phyloP scores from a whole-genome alignment of 306 rosid genomes.

The Cyclanthera cordifolia region DNA sequence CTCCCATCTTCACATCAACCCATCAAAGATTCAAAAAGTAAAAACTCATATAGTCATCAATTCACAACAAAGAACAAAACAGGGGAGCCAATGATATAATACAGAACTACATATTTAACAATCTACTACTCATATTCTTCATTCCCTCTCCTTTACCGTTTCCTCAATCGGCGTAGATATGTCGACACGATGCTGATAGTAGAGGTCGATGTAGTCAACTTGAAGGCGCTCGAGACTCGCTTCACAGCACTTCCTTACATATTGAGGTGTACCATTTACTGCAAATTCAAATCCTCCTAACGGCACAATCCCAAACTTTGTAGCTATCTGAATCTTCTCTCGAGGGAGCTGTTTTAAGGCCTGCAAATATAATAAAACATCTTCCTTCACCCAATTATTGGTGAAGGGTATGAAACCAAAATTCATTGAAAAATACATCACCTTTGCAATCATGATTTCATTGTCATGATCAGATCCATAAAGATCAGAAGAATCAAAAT shows the following conservation, averaged over 20 bases:
- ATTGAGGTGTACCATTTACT: conserved; percentile 60
- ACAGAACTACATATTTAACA: no score
- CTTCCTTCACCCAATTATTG: neutral
- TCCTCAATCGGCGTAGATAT: conserved; percentile 63
- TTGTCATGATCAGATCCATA: conserved; percentile 47
- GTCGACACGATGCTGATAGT: conserved; percentile 74
- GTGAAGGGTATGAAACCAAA: neutral
- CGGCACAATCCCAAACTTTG: conserved; percentile 48
- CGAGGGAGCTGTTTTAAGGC: conserved; percentile 60
- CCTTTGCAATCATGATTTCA: conserved; percentile 69
- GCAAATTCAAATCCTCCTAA: conserved; percentile 9
- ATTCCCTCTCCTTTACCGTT: conserved; percentile 27
- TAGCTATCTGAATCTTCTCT: conserved; percentile 54
- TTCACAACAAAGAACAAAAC: neutral
- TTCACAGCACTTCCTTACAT: conserved; percentile 59
- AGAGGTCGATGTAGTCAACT: conserved; percentile 64
- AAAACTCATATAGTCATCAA: neutral
- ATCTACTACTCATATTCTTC: no score
- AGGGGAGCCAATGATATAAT: neutral
- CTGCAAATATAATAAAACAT: conserved; percentile 19
- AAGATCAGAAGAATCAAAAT: conserved; percentile 57
- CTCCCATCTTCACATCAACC: conserved; percentile 32
- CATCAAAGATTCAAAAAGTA: neutral
- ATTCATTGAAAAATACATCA: conserved; percentile 13
- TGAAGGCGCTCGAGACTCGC: conserved; percentile 63